These are phyloP conservation scores for Xylaria sp. DNA, from an alignment of 2,329 filamentous ascomycete genomes.

Conservation along the genomic window DNA sequence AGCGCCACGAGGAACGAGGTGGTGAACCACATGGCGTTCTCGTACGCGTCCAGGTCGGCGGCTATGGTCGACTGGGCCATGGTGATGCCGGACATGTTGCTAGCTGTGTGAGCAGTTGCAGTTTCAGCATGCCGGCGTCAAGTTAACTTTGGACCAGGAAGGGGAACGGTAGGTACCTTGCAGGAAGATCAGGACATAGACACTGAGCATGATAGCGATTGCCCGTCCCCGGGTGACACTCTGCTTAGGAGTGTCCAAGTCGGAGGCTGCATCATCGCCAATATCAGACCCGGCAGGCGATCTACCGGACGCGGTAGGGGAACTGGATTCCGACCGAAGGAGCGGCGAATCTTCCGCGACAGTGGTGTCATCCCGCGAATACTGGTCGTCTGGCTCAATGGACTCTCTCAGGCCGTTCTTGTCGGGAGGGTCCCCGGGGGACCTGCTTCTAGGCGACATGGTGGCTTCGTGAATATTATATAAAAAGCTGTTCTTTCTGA, in stretches of 20 bases:
- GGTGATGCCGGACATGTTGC: slow-evolving; percentile 80
- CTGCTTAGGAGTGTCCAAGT: slow-evolving; percentile 35
- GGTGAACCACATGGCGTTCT: slow-evolving; percentile 78
- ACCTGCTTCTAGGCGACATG: slow-evolving; percentile 11
- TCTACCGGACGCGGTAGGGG: slow-evolving; percentile 3
- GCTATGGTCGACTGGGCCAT: slow-evolving; percentile 80
- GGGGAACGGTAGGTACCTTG: slow-evolving; percentile 53
- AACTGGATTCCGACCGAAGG: slow-evolving; percentile 25
- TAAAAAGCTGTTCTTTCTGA: neutral
- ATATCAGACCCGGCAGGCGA: slow-evolving; percentile 19
- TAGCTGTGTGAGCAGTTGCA: slow-evolving; percentile 43
- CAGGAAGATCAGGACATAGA: slow-evolving; percentile 61
- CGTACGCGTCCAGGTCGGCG: slow-evolving; percentile 72
- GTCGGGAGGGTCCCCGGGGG: slow-evolving; percentile 5
- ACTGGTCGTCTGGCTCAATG: slow-evolving; percentile 13
- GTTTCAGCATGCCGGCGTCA: neutral
- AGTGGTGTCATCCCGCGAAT: slow-evolving; percentile 17
- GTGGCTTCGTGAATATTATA: slow-evolving; percentile 5
- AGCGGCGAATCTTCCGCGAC: slow-evolving; percentile 35
- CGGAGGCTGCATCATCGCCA: slow-evolving; percentile 17
- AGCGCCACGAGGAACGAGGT: slow-evolving; percentile 69
- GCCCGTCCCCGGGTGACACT: slow-evolving; percentile 39
- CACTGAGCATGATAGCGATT: slow-evolving; percentile 52
- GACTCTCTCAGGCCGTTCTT: slow-evolving; percentile 5
- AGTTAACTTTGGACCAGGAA: neutral